Evolutionary conservation across 257 asterid species (phyloP), one percentile per base, ranked within the genome.

Genomic region (Solanum paucissectum): DNA sequence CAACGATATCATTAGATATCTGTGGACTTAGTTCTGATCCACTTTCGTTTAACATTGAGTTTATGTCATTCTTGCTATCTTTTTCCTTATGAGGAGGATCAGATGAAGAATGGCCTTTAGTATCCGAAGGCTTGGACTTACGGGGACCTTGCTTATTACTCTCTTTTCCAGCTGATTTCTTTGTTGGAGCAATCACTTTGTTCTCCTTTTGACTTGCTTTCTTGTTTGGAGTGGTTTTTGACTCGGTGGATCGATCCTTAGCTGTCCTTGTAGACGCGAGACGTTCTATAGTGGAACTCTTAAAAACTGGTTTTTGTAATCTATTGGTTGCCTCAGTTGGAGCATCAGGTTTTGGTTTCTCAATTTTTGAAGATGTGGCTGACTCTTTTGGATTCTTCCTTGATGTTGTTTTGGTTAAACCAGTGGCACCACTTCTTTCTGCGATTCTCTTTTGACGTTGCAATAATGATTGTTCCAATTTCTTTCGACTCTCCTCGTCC

Each of bases 381-480:
- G 89, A 88, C 88, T 89, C 96, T 81, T 76, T 92, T 55, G 90
- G 25, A 37, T 86, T 73, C 91, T 83, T 90, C 83, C 88, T 94
- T 27, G 93, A 37, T 69, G 87, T 85, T 69, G 87, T 89, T 18
- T 88, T 79, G 14, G 83, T 29, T 83, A 85, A 84, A 83, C 91
- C 93, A 83, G 87, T 92, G 25, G 93, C 91, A 86, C 91, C 90
- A 89, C 95, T 94, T 93, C 98, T 93, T 90, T 93, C 97, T 2
- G 98, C 98, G 34, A 94, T 95, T 90, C 98, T 91, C 91, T 91
- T 94, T 76, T 95, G 98, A 12, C 98, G 95, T 91, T 93, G 95
- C 16, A 42, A 85, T 85, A 79, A 75, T 52, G 93, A 60, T 88
- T 93, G 97, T 89, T 95, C 98, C 92, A 92, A 87, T 90, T 79